Conservation (phyloP, 192 early-diverging fungal species). For the Coemansia sp. region DNA sequence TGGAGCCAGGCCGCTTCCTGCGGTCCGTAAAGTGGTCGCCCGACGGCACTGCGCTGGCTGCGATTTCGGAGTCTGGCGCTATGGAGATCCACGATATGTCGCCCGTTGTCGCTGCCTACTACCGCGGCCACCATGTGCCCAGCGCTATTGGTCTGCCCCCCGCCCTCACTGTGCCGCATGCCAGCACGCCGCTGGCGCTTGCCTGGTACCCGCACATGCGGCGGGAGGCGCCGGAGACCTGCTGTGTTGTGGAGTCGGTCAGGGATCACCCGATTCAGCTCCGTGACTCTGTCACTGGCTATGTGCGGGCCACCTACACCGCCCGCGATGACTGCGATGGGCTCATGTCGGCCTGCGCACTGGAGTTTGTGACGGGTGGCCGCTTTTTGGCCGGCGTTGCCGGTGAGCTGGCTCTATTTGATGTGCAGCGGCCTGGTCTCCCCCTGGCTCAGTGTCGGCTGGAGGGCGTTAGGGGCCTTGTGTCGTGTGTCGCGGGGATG, state of each 20-base stretch:
- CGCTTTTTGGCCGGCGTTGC: constrained; percentile 68
- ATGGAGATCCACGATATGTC: constrained; percentile 23
- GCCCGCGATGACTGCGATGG: constrained; percentile 65
- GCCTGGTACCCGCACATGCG: constrained; percentile 45
- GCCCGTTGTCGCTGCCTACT: not conserved
- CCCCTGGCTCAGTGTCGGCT: constrained; percentile 53
- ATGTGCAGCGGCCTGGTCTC: constrained; percentile 63
- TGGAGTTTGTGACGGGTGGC: constrained; percentile 63
- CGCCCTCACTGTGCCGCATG: not conserved
- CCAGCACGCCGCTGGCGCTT: constrained; percentile 13
- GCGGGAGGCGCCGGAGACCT: constrained; percentile 54
- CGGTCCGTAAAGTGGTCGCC: constrained; percentile 41
- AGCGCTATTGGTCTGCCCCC: not conserved
- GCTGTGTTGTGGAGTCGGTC: constrained; percentile 61
- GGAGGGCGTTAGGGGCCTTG: constrained; percentile 73
- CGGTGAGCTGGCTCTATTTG: constrained; percentile 68
- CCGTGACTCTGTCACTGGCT: constrained; percentile 58
- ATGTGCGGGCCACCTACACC: constrained; percentile 66
- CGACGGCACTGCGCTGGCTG: constrained; percentile 34
- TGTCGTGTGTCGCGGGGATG: constrained; percentile 66
- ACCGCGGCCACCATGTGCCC: not conserved
- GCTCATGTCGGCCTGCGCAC: constrained; percentile 63
- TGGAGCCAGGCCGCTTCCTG: constrained; percentile 2
- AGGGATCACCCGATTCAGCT: constrained; percentile 77
- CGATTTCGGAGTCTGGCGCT: constrained; percentile 23